Base-by-base conservation (phyloP, 495 filamentous ascomycete genomes). In the Zalerion maritima region DNA sequence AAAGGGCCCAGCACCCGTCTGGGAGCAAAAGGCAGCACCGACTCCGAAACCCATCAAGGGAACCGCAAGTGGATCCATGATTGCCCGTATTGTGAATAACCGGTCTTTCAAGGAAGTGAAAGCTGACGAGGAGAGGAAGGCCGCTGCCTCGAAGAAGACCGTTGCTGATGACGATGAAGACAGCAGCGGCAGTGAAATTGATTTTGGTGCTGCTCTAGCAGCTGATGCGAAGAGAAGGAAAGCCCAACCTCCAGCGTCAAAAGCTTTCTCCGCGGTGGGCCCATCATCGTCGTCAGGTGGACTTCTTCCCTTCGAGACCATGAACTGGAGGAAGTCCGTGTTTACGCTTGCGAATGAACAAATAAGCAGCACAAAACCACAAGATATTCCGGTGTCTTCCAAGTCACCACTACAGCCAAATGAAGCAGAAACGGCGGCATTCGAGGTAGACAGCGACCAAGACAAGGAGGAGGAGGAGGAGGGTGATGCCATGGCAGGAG, bases 291-390 rank as follows among this genome's bases (percentile, higher is more conserved):
- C 60, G 5, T 83, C 91, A 45, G 67, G 68, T 42, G 87, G 87
- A 0, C 82, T 86, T 2, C 55, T 96, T 10, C 87, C 87, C 1
- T 96, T 96, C 41, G 82, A 94, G 47, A 81, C 77, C 25, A 59
- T 97, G 1, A 69, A 81, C 43, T 69, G 87, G 38, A 65, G 63
- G 34, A 58, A 67, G 47, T 65, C 60, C 12, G 58, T 76, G 10
- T 64, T 71, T 29, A 54, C n/a, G n/a, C n/a, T n/a, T n/a, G n/a
- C n/a, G 53, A 13, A 62, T 53, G 41, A 74, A 66, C 43, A 62
- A 54, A 41, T 37, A 34, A 53, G 23, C 34, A 53, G 34, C 20
- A 40, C n/a, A n/a, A n/a, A n/a, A n/a, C n/a, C n/a, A n/a, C n/a
- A n/a, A n/a, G n/a, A n/a, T n/a, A n/a, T n/a, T n/a, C n/a, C n/a